Evolutionary conservation across 1,284 basidiomycete genomes (phyloP).

Genomic region (Ganoderma lucidum): DNA sequence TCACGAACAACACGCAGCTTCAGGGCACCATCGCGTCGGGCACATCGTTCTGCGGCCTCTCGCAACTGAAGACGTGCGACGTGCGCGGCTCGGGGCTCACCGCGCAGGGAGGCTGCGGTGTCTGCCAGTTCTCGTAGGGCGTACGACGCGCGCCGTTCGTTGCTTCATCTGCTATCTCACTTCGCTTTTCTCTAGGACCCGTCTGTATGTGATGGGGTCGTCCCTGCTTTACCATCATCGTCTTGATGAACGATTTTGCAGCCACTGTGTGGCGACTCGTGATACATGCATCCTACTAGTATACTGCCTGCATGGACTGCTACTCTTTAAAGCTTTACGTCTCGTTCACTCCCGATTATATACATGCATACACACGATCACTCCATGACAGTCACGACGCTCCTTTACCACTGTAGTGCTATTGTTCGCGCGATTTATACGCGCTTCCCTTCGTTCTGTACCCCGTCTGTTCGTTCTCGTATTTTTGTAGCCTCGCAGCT

Average conservation of each 20-base stretch:
- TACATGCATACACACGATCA: background rate
- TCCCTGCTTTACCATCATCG: background rate
- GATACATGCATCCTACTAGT: background rate
- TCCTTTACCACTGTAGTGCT: background rate
- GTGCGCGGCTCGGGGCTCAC: slow-evolving; percentile 41
- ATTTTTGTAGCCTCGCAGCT: background rate
- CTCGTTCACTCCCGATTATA: background rate
- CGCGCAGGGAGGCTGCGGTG: slow-evolving; percentile 36
- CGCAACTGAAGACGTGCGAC: slow-evolving; percentile 42
- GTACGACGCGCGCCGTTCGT: background rate
- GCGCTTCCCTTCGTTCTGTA: background rate
- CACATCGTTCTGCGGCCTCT: slow-evolving; percentile 40
- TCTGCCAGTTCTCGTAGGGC: slow-evolving; percentile 33
- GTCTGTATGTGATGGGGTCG: background rate
- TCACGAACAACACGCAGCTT: slow-evolving; percentile 42
- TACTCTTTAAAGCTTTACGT: too few species aligned
- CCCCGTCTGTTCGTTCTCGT: background rate
- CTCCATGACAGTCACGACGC: background rate
- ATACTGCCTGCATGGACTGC: background rate
- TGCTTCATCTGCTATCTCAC: background rate
- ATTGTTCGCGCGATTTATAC: background rate
- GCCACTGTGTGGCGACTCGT: background rate
- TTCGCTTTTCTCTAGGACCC: background rate
- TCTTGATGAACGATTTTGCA: slow-evolving; percentile 7
- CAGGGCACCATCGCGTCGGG: slow-evolving; percentile 35